Percentiles rank a stretch among this genome's conserved stretches.
Evolutionary conservation across 495 filamentous ascomycete species (phyloP).

Genomic region (Penicillium steckii): DNA sequence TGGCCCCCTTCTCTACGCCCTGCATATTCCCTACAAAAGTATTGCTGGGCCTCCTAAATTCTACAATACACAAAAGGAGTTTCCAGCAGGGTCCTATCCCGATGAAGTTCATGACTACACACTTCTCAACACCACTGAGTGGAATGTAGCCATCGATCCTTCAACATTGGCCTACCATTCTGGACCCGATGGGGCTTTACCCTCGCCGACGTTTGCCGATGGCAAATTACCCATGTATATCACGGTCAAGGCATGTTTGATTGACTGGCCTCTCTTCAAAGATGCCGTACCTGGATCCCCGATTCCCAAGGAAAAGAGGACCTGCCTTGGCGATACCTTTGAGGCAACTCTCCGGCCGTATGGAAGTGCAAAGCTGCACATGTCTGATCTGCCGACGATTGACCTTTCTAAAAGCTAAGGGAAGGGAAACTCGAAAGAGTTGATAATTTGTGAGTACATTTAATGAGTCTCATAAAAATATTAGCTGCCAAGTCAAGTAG

Average conservation of each 20-base stretch:
- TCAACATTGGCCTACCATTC: conserved; percentile 15
- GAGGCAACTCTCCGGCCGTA: conserved; percentile 53
- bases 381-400: conserved; percentile 52
- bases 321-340: conserved; percentile 40
- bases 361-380: conserved; percentile 57
- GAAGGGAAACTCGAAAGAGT: no score
- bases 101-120: conserved; percentile 9
- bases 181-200: conserved; percentile 18
- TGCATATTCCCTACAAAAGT: conserved; percentile 18
- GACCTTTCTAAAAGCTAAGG: no score
- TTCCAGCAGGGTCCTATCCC: conserved; percentile 9
- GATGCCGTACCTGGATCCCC: conserved; percentile 49
- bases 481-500: no score
- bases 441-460: neutral
- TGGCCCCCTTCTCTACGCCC: conserved; percentile 55
- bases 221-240: conserved; percentile 47
- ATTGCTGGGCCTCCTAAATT: conserved; percentile 13
- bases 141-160: conserved; percentile 25
- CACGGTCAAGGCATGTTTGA: conserved; percentile 50
- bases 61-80: conserved; percentile 10
- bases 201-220: conserved; percentile 49
- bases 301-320: conserved; percentile 23
- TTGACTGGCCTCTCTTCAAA: conserved; percentile 49
- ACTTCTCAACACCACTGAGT: conserved; percentile 9
- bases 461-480: neutral